Base-by-base conservation (phyloP, 805 yeast species). In the Hanseniaspora mollemarum region DNA sequence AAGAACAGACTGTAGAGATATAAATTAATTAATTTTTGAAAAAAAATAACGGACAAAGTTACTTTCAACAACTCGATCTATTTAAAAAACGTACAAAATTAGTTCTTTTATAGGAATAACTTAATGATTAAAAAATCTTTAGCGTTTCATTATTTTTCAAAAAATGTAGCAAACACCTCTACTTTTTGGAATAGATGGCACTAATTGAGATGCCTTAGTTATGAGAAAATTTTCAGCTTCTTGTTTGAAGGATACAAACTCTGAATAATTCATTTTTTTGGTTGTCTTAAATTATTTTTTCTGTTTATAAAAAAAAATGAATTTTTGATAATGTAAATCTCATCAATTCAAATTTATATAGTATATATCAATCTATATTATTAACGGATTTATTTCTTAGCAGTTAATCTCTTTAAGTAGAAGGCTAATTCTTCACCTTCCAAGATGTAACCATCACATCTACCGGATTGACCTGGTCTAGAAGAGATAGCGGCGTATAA, bases 341-440 rank as follows among this genome's bases (percentile, higher is more conserved):
- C 39, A 10, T 35, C 39, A 35, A 35, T 35, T 18, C 39, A n/a
- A n/a, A n/a, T n/a, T n/a, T n/a, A 35, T 35, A 35, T 35, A 16
- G 22, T 35, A 35, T 35, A 35, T 35, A 35, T 35, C 35, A 32
- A 32, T 13, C 15, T 32, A 32, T 32, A 32, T 32, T 32, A 32
- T 32, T 24, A 35, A 35, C 28, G 29, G 42, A 38, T 21, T 82
- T 87, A 90, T 84, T 90, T 92, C 88, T 92, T 90, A 73, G 96
- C 94, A 74, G 95, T 81, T 77, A 92, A 80, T 87, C 95, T 90
- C 83, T 95, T 87, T 75, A 92, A 83, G 95, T 92, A 92, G 94
- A 92, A 92, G 74, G 97, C 97, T 76, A 92, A 87, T 80, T 92
- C 98, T 74, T 92, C 98, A 78, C 98, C 98, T 81, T 92, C 98